Conservation (phyloP, 2,329 filamentous ascomycete genomes). For the Sporothrix globosa region DNA sequence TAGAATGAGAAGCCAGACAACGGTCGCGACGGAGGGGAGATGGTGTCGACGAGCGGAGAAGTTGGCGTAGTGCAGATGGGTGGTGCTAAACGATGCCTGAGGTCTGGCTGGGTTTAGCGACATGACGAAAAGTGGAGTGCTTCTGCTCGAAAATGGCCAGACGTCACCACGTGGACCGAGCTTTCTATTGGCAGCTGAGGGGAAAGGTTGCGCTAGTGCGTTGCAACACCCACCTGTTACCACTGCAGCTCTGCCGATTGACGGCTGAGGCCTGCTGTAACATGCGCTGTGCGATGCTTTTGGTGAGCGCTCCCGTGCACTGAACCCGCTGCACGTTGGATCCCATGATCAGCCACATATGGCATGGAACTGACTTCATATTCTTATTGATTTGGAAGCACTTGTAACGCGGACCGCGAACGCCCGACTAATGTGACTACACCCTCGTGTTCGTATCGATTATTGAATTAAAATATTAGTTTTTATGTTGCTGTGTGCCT, state of each 20-base stretch:
- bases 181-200: constrained; percentile 15
- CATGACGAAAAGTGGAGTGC: constrained; percentile 16
- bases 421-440: too few species aligned
- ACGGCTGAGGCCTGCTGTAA: not conserved
- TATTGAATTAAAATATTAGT: too few species aligned
- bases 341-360: constrained; percentile 3
- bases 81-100: not conserved
- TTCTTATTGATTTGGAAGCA: constrained; percentile 12
- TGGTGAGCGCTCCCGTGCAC: not conserved
- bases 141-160: constrained; percentile 13
- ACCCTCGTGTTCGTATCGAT: too few species aligned
- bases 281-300: not conserved
- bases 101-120: not conserved
- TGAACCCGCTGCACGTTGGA: not conserved
- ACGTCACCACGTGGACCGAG: constrained; percentile 33
- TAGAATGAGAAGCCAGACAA: not conserved
- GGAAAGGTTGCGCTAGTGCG: not conserved
- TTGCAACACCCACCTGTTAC: not conserved
- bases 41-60: not conserved
- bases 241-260: not conserved
- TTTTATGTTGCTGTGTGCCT: too few species aligned
- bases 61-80: not conserved
- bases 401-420: too few species aligned
- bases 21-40: not conserved
- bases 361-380: not conserved